phyloP scores from a whole-genome alignment of 2,329 filamentous ascomycete genomes.

The Ramularia collo-cygni region DNA sequence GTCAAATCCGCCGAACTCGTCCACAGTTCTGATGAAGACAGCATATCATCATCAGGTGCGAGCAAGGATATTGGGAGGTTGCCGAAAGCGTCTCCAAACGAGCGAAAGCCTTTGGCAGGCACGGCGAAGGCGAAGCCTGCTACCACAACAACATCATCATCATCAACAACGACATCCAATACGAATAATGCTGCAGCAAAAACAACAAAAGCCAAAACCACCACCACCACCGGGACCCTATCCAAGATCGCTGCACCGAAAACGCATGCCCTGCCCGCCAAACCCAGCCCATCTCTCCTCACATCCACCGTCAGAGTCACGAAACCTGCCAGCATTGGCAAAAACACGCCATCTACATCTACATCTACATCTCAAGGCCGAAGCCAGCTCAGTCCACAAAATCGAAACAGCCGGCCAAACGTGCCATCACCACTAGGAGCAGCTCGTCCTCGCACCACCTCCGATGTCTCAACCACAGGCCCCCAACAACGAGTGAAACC shows the following conservation, averaged over 20 bases:
- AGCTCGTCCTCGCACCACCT: slow-evolving; percentile 55
- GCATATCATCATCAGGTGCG: slow-evolving; percentile 18
- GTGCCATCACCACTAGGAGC: slow-evolving; percentile 57
- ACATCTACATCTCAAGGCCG: slow-evolving; percentile 26
- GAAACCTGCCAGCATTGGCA: slow-evolving; percentile 18
- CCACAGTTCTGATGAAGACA: slow-evolving; percentile 39
- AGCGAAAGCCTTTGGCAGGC: slow-evolving; percentile 4
- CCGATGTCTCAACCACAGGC: slow-evolving; percentile 40
- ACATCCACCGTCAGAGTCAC: slow-evolving; percentile 13
- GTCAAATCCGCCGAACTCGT: slow-evolving; percentile 50
- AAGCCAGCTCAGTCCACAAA: slow-evolving; percentile 32
- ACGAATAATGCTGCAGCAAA: slow-evolving; percentile 18
- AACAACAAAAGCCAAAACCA: slow-evolving; percentile 18
- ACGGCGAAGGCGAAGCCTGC: slow-evolving; percentile 1
- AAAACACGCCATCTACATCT: slow-evolving; percentile 21
- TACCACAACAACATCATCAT: slow-evolving; percentile 15
- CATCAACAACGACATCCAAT: slow-evolving; percentile 11
- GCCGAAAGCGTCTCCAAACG: slow-evolving; percentile 14
- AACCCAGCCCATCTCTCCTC: slow-evolving; percentile 2
- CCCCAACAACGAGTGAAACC: slow-evolving; percentile 21
- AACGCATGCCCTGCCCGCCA: slow-evolving; percentile 9
- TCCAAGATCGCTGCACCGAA: slow-evolving; percentile 16
- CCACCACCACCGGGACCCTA: background rate
- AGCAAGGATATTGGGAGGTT: slow-evolving; percentile 17
- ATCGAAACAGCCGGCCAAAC: slow-evolving; percentile 47